Conservation (phyloP, 768 basidiomycete species). For the Phlebiopsis flavidoalba region DNA sequence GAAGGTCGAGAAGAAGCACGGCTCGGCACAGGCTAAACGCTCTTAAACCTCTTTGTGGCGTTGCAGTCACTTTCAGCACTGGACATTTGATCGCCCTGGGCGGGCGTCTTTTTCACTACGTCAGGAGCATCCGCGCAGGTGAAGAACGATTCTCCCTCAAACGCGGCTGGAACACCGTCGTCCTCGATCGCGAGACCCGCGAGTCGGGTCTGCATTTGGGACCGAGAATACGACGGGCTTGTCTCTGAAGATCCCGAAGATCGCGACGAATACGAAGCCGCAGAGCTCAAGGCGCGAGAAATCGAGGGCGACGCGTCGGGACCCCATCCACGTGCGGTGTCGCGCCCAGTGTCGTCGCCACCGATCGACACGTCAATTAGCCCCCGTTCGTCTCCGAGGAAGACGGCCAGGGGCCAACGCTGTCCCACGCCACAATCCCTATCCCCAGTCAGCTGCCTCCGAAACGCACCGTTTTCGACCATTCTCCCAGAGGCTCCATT, state of each 20-base stretch:
- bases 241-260: conserved; percentile 50
- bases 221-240: conserved; percentile 57
- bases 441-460: conserved; percentile 41
- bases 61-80: conserved; percentile 40
- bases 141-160: conserved; percentile 41
- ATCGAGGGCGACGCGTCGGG: conserved; percentile 11
- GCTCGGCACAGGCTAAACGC: conserved; percentile 59
- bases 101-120: conserved; percentile 46
- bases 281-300: conserved; percentile 32
- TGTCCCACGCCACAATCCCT: conserved; percentile 33
- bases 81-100: conserved; percentile 51
- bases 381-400: conserved; percentile 24
- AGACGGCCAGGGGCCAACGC: conserved; percentile 48
- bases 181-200: conserved; percentile 43
- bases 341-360: conserved; percentile 17
- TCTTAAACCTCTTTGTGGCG: conserved; percentile 43
- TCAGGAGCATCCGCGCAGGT: conserved; percentile 27
- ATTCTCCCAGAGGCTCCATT: conserved; percentile 35
- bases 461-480: conserved; percentile 51
- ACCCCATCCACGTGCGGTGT: conserved; percentile 10
- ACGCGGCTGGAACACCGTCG: conserved; percentile 51
- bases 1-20: conserved; percentile 57
- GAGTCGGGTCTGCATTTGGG: background rate
- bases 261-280: conserved; percentile 46
- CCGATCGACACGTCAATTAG: conserved; percentile 20